Conservation (phyloP, 805 yeast genomes). For the Metschnikowia picachoensis region DNA sequence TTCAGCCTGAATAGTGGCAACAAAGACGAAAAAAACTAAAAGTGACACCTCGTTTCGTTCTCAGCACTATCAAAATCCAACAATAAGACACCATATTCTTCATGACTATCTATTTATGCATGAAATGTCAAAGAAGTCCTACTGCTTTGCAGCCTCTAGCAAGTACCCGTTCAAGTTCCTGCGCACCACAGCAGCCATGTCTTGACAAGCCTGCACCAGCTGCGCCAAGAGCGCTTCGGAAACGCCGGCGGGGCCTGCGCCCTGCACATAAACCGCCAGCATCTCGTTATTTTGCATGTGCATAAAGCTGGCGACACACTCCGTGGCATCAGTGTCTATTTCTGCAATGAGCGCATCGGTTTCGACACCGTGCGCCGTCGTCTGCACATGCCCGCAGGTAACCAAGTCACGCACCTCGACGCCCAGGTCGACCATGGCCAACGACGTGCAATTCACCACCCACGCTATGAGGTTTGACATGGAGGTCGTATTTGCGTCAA, state of each 20-base stretch:
- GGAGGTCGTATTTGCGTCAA: slow-evolving; percentile 23
- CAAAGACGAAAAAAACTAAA: too few relatives aligned
- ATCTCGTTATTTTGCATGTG: slow-evolving; percentile 54
- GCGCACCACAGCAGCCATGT: slow-evolving; percentile 41
- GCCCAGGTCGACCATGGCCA: slow-evolving; percentile 83
- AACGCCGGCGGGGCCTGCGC: slow-evolving; percentile 21
- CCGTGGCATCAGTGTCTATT: slow-evolving; percentile 5
- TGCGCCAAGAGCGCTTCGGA: slow-evolving; percentile 21
- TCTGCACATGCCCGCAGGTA: slow-evolving; percentile 51
- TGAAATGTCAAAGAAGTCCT: neutral
- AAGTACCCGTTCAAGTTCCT: slow-evolving; percentile 45
- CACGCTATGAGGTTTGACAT: slow-evolving; percentile 44
- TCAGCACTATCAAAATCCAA: too few relatives aligned
- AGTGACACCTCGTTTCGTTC: too few relatives aligned
- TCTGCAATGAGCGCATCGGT: slow-evolving; percentile 14
- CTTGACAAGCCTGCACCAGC: slow-evolving; percentile 43
- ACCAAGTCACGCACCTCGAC: slow-evolving; percentile 77
- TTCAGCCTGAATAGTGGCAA: too few relatives aligned
- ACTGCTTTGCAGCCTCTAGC: slow-evolving; percentile 10
- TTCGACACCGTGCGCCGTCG: slow-evolving; percentile 4
- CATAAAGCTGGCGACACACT: slow-evolving; percentile 45
- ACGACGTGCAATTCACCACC: slow-evolving; percentile 58
- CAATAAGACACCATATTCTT: too few relatives aligned
- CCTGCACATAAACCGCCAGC: slow-evolving; percentile 54
- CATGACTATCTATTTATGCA: too few relatives aligned